phyloP scores from a whole-genome alignment of 371 early-diverging fungal species.

The Mucor circinelloides region DNA sequence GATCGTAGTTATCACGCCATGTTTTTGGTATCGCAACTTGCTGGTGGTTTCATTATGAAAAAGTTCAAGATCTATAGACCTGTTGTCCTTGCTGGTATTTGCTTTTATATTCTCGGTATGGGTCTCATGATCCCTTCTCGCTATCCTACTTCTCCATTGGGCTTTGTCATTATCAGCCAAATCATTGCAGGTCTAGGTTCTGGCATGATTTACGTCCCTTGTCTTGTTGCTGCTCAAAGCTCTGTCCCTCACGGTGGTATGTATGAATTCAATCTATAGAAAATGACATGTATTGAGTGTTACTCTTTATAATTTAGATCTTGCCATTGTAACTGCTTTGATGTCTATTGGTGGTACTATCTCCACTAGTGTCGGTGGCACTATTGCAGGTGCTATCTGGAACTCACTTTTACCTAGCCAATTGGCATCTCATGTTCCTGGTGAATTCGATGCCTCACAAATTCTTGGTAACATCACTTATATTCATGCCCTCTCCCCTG shows the following conservation, averaged over 20 bases:
- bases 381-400: slow-evolving; percentile 47
- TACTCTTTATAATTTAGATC: slow-evolving; percentile 18
- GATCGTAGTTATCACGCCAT: slow-evolving; percentile 42
- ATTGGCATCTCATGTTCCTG: slow-evolving; percentile 37
- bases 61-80: slow-evolving; percentile 44
- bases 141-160: slow-evolving; percentile 28
- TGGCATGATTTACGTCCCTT: slow-evolving; percentile 38
- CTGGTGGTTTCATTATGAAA: slow-evolving; percentile 40
- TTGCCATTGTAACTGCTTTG: slow-evolving; percentile 42
- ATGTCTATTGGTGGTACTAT: slow-evolving; percentile 41
- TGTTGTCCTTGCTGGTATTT: slow-evolving; percentile 63
- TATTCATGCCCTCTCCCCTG: slow-evolving; percentile 25
- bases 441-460: slow-evolving; percentile 27
- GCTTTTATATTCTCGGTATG: slow-evolving; percentile 49
- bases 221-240: slow-evolving; percentile 42
- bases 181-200: slow-evolving; percentile 43
- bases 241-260: slow-evolving; percentile 41
- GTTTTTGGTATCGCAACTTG: slow-evolving; percentile 32
- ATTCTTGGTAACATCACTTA: slow-evolving; percentile 35
- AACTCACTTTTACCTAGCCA: slow-evolving; percentile 37
- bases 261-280: not conserved
- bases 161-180: slow-evolving; percentile 40
- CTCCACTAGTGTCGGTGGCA: slow-evolving; percentile 34
- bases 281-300: not conserved
- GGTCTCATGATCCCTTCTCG: slow-evolving; percentile 52